Base-by-base conservation (phyloP, 225 moss, liverwort and hornwort genomes). In the Sphagnum tenellum region DNA sequence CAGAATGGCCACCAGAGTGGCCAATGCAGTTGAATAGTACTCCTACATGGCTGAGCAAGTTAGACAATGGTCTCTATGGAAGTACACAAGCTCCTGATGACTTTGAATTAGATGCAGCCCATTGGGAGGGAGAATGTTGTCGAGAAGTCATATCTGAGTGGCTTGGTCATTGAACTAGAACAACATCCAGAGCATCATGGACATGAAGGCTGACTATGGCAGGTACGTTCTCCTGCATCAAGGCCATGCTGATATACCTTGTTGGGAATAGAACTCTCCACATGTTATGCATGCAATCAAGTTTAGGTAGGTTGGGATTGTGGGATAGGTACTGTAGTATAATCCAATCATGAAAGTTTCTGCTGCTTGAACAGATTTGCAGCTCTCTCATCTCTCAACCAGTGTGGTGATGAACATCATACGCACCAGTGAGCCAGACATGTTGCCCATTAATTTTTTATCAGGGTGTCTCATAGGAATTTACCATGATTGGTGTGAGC, bases 401-500 rank as follows among this genome's bases (percentile, higher is more conserved):
- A 53, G 47, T 87, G 48, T 87, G 87, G 87, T 88, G 49, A 74
- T 90, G 81, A 94, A 94, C 46, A 81, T 90, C 55, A 72, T 94
- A 45, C 90, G 88, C 13, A 82, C 77, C 50, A 79, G 80, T 71
- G 86, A 90, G 66, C 88, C 90, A 59, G 90, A 94, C 68, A 94
- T 88, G 6, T 68, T 94, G 45, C 86, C 93, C 55, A 84, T 94
- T 49, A 62, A n/a, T 94, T 4, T 94, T 78, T 64, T 86, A 94
- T 52, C 79, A 88, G 48, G 90, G 93, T 12, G n/a, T n/a, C 81
- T 94, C 66, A 78, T 90, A 73, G 93, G 90, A 57, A 79, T 94
- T 60, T 90, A 94, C 68, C 90, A 94, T 70, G 90, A 94, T 60
- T 87, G 87, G 87, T 87, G 87, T 71, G 87, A 87, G 71, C 81